A percentile compares a stretch with the other conserved stretches of the same genome.
Evolutionary conservation across 2,329 filamentous ascomycete genomes (phyloP).

Genomic region (Aspergillus sp.): DNA sequence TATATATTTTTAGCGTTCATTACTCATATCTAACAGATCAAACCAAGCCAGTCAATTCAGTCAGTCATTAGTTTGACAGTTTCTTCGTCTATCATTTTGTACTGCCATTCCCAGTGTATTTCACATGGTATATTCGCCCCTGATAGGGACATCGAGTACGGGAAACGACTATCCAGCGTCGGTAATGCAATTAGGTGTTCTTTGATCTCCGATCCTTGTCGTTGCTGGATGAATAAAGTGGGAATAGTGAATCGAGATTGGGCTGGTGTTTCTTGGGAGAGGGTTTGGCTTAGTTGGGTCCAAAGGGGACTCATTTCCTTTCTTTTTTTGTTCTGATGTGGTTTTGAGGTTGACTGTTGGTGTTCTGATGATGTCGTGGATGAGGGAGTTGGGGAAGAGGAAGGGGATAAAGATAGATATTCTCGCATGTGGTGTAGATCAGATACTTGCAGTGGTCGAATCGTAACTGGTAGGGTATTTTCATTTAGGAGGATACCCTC

Average conservation of each 20-base stretch:
- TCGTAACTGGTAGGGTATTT: conserved; percentile 19
- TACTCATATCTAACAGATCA: conserved; percentile 16
- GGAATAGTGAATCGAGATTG: conserved; percentile 39
- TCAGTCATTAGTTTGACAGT: conserved; percentile 17
- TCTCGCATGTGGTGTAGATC: conserved; percentile 17
- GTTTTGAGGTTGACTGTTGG: too few relatives aligned
- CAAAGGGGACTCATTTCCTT: background rate
- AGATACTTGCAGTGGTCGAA: conserved; percentile 34
- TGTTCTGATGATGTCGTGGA: too few relatives aligned
- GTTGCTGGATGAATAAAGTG: background rate
- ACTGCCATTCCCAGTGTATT: conserved; percentile 35
- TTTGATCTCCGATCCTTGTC: background rate
- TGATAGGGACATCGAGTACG: conserved; percentile 2
- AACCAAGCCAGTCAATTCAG: conserved; percentile 21
- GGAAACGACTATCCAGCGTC: conserved; percentile 19
- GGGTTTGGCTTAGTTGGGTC: conserved; percentile 5
- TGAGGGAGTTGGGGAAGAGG: too few relatives aligned
- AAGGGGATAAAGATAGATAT: background rate
- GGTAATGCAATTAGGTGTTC: conserved; percentile 20
- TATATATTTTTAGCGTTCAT: background rate
- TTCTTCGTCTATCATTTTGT: conserved; percentile 33
- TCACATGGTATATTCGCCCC: conserved; percentile 10
- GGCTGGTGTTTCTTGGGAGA: conserved; percentile 28
- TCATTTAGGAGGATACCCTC: background rate
- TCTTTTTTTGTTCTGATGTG: too few relatives aligned